Evolutionary conservation across 2,329 filamentous ascomycete species (phyloP).

Genomic region (Cucurbitaria berberidis): DNA sequence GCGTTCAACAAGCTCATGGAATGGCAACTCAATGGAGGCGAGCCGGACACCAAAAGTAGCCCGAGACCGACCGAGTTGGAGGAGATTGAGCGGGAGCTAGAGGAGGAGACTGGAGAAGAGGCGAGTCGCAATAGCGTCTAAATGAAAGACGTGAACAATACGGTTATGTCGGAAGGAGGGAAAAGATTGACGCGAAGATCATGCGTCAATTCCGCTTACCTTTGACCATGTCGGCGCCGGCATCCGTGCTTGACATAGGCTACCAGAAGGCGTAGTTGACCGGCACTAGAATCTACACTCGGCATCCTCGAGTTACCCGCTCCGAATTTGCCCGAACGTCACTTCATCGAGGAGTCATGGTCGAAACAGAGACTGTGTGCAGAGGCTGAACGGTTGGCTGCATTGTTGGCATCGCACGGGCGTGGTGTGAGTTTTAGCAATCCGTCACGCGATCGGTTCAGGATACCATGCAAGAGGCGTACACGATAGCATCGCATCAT

Average conservation of each 20-base stretch:
- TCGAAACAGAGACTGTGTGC: not conserved
- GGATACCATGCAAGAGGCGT: slow-evolving; percentile 5
- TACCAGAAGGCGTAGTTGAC: not conserved
- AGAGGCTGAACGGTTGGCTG: slow-evolving; percentile 8
- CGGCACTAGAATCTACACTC: not conserved
- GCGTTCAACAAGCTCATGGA: slow-evolving; percentile 97
- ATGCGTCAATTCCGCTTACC: not conserved
- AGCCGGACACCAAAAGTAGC: slow-evolving; percentile 50
- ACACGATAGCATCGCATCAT: slow-evolving; percentile 14
- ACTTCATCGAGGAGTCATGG: not conserved
- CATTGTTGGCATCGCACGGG: slow-evolving; percentile 10
- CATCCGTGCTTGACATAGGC: not conserved
- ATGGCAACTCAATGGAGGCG: slow-evolving; percentile 93
- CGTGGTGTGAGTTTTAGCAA: slow-evolving; percentile 16
- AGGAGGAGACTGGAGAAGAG: slow-evolving; percentile 46
- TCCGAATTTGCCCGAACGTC: slow-evolving; percentile 2
- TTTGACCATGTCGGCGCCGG: not conserved
- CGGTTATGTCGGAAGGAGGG: not conserved
- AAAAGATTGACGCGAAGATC: not conserved
- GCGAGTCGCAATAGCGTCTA: slow-evolving; percentile 28
- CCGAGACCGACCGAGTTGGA: slow-evolving; percentile 56
- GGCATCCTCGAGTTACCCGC: slow-evolving; percentile 4
- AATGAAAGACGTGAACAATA: not conserved
- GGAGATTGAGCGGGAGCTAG: slow-evolving; percentile 55
- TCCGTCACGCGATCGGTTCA: slow-evolving; percentile 4